Evolutionary conservation across 2,329 filamentous ascomycete genomes (phyloP).

Genomic region (Stachybotrys echinatus): DNA sequence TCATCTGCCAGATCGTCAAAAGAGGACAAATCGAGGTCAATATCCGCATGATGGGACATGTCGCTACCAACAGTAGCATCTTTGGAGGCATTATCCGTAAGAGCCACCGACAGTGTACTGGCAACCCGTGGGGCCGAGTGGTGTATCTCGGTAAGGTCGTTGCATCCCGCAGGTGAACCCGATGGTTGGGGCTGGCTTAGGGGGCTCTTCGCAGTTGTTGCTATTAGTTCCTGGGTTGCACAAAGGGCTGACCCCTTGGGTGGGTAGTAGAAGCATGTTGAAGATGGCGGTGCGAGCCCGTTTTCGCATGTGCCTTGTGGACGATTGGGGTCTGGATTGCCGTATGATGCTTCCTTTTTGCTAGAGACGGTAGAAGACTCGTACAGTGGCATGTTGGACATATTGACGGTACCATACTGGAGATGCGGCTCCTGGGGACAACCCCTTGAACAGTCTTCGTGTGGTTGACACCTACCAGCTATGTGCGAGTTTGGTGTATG

Average conservation of each 20-base stretch:
- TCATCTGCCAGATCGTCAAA: not conserved
- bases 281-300: too few relatives aligned
- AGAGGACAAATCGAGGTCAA: not conserved
- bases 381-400: too few relatives aligned
- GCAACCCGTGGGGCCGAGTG: not conserved
- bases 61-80: constrained; percentile 10
- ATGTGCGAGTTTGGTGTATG: not conserved
- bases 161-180: not conserved
- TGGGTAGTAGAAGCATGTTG: too few relatives aligned
- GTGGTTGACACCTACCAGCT: too few relatives aligned
- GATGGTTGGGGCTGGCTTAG: not conserved
- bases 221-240: not conserved
- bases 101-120: not conserved
- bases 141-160: not conserved
- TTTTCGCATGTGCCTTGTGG: too few relatives aligned
- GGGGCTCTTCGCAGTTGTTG: not conserved
- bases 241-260: not conserved
- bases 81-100: constrained; percentile 8
- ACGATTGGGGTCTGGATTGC: too few relatives aligned
- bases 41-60: not conserved
- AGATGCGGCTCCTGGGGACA: not conserved
- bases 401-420: not conserved
- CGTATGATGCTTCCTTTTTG: too few relatives aligned
- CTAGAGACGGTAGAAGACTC: too few relatives aligned
- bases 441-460: not conserved